These are phyloP conservation scores for Sporothrix brunneoviolacea DNA, from an alignment of 2,329 filamentous ascomycete species.

Conservation along the genomic window DNA sequence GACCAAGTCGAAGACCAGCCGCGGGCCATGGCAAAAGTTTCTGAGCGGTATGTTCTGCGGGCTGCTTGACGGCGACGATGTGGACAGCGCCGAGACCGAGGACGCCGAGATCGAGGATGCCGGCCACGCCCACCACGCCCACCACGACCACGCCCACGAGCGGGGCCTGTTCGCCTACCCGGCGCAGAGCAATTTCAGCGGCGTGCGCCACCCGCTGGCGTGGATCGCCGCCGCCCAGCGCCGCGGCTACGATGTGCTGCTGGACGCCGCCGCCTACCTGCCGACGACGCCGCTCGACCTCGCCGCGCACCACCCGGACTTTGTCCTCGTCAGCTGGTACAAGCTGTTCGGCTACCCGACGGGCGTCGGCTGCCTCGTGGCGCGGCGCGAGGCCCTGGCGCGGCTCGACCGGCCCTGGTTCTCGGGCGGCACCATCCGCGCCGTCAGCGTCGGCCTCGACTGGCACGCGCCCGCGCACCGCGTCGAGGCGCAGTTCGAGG, in stretches of 20 bases:
- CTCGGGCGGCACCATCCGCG: slow-evolving; percentile 32
- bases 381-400: slow-evolving; percentile 25
- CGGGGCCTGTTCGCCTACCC: slow-evolving; percentile 38
- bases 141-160: slow-evolving; percentile 12
- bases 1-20: background rate
- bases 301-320: slow-evolving; percentile 29
- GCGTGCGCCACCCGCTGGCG: slow-evolving; percentile 34
- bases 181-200: slow-evolving; percentile 40
- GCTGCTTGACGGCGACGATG: background rate
- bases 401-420: slow-evolving; percentile 33
- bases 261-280: slow-evolving; percentile 35
- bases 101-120: background rate
- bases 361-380: slow-evolving; percentile 34
- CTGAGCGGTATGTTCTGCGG: slow-evolving; percentile 3
- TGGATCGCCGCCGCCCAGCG: slow-evolving; percentile 31
- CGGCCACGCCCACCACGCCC: background rate
- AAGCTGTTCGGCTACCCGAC: slow-evolving; percentile 38
- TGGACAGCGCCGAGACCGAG: background rate
- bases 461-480: slow-evolving; percentile 26
- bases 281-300: slow-evolving; percentile 32
- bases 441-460: slow-evolving; percentile 25
- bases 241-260: slow-evolving; percentile 33
- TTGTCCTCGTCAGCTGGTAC: slow-evolving; percentile 35
- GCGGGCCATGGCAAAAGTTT: background rate
- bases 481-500: slow-evolving; percentile 31